A percentile compares a stretch with the other conserved stretches of the same genome.
phyloP scores from a whole-genome alignment of 2,329 filamentous ascomycete genomes.

The Coniochaeta hoffmannii region DNA sequence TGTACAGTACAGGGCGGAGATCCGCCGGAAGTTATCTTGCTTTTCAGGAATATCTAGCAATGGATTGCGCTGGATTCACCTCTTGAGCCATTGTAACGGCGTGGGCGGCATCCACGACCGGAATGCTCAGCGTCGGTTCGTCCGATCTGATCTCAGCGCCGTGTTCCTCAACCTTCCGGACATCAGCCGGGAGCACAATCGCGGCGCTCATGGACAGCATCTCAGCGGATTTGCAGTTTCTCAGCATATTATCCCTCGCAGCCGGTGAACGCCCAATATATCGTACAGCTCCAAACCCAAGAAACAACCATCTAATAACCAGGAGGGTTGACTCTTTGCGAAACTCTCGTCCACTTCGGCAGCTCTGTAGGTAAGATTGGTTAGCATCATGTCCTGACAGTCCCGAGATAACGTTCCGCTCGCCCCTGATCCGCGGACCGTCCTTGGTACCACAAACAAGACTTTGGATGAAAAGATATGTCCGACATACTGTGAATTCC shows the following conservation, averaged over 20 bases:
- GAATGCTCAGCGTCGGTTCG: too few species aligned
- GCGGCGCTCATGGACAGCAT: too few species aligned
- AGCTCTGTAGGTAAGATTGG: conserved; percentile 45
- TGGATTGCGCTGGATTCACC: background rate
- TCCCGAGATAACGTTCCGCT: background rate
- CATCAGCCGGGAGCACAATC: too few species aligned
- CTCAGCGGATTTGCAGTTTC: background rate
- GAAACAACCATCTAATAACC: conserved; percentile 60
- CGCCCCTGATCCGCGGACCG: too few species aligned
- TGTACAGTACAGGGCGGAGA: background rate
- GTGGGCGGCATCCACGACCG: too few species aligned
- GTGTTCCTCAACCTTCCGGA: too few species aligned
- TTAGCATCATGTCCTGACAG: conserved; percentile 5
- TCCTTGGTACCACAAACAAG: conserved; percentile 4
- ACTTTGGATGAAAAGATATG: background rate
- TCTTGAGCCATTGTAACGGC: too few species aligned
- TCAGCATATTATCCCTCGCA: background rate
- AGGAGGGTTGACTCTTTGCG: conserved; percentile 86
- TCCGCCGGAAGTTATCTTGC: background rate
- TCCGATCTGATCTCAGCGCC: too few species aligned
- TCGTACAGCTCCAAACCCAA: background rate
- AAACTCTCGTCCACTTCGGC: conserved; percentile 92
- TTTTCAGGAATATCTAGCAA: background rate
- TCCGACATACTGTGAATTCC: conserved; percentile 84
- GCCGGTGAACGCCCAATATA: background rate